phyloP scores from a whole-genome alignment of 1,139 yeast genomes.

The Protomyces pachydermus region DNA sequence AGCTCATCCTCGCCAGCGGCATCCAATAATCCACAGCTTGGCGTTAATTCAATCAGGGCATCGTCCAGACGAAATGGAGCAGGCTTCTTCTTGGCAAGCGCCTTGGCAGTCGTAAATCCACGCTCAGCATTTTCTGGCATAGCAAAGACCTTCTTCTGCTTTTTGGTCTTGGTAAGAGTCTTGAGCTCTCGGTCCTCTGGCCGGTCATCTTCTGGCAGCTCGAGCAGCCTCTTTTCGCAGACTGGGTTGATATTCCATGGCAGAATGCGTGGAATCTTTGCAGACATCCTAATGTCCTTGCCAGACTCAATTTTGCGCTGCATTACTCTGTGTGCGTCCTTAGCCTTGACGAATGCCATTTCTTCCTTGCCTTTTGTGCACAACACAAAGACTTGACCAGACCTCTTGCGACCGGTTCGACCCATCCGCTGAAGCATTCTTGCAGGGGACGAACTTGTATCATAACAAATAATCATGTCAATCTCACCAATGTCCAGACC shows the following conservation, averaged over 20 bases:
- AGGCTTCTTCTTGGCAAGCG: conserved; percentile 1
- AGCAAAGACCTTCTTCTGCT: conserved; percentile 49
- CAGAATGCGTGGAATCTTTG: conserved; percentile 43
- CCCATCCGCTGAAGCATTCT: conserved; percentile 96
- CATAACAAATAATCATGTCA: conserved; percentile 85
- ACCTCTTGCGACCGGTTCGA: conserved; percentile 91
- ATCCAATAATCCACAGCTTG: conserved; percentile 10
- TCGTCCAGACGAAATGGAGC: not conserved
- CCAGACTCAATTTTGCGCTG: conserved; percentile 43
- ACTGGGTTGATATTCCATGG: conserved; percentile 55
- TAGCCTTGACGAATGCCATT: conserved; percentile 71
- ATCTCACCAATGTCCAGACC: conserved; percentile 98
- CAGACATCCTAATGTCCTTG: conserved; percentile 15
- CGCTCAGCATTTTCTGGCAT: conserved; percentile 76
- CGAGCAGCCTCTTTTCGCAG: conserved; percentile 54
- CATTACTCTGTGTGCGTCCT: conserved; percentile 75
- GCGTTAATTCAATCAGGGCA: not conserved
- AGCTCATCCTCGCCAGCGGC: conserved; percentile 16
- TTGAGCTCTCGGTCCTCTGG: conserved; percentile 28
- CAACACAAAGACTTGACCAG: conserved; percentile 74
- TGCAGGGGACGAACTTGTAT: conserved; percentile 88
- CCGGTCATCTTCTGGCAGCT: conserved; percentile 48
- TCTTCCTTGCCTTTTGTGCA: conserved; percentile 70
- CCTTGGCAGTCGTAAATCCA: conserved; percentile 57
- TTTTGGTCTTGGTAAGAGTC: conserved; percentile 24